Evolutionary conservation across 768 basidiomycete species (phyloP), one percentile per base, ranked within the genome.

Genomic region (Serendipita sp.): DNA sequence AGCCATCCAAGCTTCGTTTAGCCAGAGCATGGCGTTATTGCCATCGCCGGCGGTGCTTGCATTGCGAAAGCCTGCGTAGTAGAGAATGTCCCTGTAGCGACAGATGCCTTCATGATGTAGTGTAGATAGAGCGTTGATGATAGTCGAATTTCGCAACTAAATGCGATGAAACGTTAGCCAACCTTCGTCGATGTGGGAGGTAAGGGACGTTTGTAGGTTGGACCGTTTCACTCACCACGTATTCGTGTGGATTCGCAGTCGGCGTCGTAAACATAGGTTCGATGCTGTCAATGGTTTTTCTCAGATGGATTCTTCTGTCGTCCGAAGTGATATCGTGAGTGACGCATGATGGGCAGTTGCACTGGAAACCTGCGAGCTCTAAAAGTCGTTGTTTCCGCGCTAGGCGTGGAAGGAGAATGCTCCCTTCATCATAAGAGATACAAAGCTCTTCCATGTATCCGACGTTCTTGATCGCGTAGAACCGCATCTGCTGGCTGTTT

Each of bases 1-100:
- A 11, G 52, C 52, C 10, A 11, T 30, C 16, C 11, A 54, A 15
- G 2, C 52, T 32, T 32, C 16, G 13, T 11, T 30, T 15, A 54
- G 52, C 52, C 52, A 54, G 32, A 54, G 52, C 52, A 54, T 32
- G 52, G 52, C 52, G 52, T 54, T 54, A 32, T 54, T 54, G 52
- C 13, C 11, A 32, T 54, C 52, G 52, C 52, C 52, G 23, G 52
- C 52, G 11, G 10, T 28, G 13, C 11, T 13, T n/a, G 16, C 16
- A 32, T n/a, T 11, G 16, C 11, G 10, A 28, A n/a, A 54, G 13
- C 52, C 52, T n/a, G 1, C 52, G 52, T 13, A 54, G 13, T 16
- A 32, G 13, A 54, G 52, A 13, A 0, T 2, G 11, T 54, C 52
- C 13, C 52, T 15, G 52, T 13, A 54, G 30, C 32, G 52, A 11